A percentile compares a stretch with the other conserved stretches of the same genome.
These are phyloP conservation scores for Jaltomata sinuosa DNA, from an alignment of 257 asterid species.

Conservation along the genomic window DNA sequence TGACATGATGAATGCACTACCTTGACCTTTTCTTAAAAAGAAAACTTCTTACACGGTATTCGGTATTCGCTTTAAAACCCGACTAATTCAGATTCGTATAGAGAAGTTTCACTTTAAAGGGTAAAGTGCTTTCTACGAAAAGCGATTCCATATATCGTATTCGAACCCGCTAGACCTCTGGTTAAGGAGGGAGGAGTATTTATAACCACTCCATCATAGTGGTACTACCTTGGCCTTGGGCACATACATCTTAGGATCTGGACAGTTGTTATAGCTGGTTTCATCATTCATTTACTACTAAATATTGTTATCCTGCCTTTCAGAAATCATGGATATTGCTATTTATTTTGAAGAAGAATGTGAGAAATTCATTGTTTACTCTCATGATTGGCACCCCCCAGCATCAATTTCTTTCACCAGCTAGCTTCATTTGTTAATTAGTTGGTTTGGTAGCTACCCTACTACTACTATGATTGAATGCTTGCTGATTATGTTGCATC, in stretches of 20 bases:
- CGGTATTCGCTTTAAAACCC: background rate
- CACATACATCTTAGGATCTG: background rate
- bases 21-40: background rate
- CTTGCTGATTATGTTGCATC: background rate
- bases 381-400: background rate
- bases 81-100: background rate
- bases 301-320: slow-evolving; percentile 12
- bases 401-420: background rate
- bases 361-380: background rate
- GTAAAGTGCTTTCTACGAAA: background rate
- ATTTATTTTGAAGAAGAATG: background rate
- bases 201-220: background rate
- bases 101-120: fast-evolving
- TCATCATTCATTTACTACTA: background rate
- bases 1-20: slow-evolving; percentile 2
- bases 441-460: background rate
- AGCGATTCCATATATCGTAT: no score
- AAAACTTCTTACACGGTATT: no score
- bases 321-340: background rate
- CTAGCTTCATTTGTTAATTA: background rate
- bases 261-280: slow-evolving; percentile 13
- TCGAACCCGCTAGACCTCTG: no score
- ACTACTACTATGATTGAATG: slow-evolving; percentile 6
- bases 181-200: background rate
- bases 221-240: background rate